Evolutionary conservation across 1,284 basidiomycete species (phyloP).

Genomic region (Ganoderma lucidum): DNA sequence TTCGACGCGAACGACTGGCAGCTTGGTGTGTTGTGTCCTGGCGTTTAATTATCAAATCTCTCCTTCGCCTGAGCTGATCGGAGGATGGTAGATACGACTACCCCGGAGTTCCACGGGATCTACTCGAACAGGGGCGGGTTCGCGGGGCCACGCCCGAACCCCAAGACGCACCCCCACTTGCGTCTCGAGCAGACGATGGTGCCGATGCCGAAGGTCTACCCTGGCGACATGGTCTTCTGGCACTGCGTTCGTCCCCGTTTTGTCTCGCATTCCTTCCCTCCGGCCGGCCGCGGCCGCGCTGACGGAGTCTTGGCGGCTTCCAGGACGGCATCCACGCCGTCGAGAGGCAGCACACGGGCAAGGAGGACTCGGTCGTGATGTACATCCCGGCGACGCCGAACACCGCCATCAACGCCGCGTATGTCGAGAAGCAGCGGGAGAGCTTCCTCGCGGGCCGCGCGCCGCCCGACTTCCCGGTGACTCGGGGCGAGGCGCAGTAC

Average conservation of each 20-base stretch:
- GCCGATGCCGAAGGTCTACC: slow-evolving; percentile 74
- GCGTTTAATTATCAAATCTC: neutral
- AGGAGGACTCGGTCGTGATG: slow-evolving; percentile 79
- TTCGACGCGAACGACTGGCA: slow-evolving; percentile 74
- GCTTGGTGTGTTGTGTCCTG: slow-evolving; percentile 56
- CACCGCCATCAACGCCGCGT: slow-evolving; percentile 68
- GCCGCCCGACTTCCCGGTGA: slow-evolving; percentile 78
- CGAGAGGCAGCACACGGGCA: slow-evolving; percentile 74
- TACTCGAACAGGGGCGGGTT: slow-evolving; percentile 51
- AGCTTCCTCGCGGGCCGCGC: slow-evolving; percentile 66
- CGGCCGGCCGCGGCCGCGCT: neutral
- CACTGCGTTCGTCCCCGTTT: slow-evolving; percentile 61
- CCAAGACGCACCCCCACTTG: slow-evolving; percentile 71
- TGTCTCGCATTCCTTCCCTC: neutral
- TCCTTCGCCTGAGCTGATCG: neutral
- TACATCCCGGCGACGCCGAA: slow-evolving; percentile 86
- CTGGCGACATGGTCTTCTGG: slow-evolving; percentile 90
- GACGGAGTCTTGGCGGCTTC: neutral
- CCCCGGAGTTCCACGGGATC: slow-evolving; percentile 68
- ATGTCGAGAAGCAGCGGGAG: slow-evolving; percentile 69
- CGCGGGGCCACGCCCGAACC: slow-evolving; percentile 59
- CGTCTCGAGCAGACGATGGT: slow-evolving; percentile 77
- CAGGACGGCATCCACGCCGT: slow-evolving; percentile 84
- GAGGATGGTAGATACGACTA: slow-evolving; percentile 55
- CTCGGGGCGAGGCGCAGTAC: slow-evolving; percentile 64